Base-by-base conservation (phyloP, 176 grass and related monocot genomes). In the Triticum aestivum region DNA sequence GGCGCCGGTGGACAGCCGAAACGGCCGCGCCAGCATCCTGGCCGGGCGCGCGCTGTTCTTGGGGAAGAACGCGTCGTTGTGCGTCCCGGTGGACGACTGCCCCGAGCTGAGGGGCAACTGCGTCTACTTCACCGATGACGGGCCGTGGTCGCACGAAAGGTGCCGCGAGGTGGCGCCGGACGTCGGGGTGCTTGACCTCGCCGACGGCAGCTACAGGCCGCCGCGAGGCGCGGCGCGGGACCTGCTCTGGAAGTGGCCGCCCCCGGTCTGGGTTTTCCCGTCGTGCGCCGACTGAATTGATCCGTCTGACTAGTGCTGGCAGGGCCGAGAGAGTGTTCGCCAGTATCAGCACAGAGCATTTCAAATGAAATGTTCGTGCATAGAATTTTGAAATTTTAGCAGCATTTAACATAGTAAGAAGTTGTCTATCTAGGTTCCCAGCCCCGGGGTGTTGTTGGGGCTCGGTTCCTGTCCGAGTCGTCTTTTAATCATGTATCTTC, bases 41-140 rank as follows among this genome's bases (percentile, higher is more conserved):
- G 24, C 14, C 1, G 79, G 76, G 2, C 80, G 65, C 13, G 89
- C 87, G 41, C 33, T 91, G 39, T 94, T 91, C 87, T 24, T 94
- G 14, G 92, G 92, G 54, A 91, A 85, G 84, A 94, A 32, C 87
- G 45, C 74, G 65, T 91, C 92, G 45, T 10, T 87, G 15, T 89
- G 87, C 37, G 78, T 91, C 10, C 34, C 56, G 2, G 76, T 17
- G 65, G 73, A 35, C 13, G 79, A 58, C 9, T 79, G 12, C 67
- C 74, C 59, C 1, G 84, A 69, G 39, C 32, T 83, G 72, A 75
- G 7, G 75, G 87, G 61, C 5, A 75, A 67, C 77, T 88, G 87
- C 73, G 44, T 94, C 51, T 94, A 94, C 74, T 89, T 94, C 68
- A 91, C 92, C 12, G 92, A 90, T 67, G 89, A 94, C 59, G 81